A percentile compares a stretch with the other conserved stretches of the same genome.
Evolutionary conservation across 176 grass and related monocot species (phyloP).

Genomic region (Cenchrus fungigraminus): DNA sequence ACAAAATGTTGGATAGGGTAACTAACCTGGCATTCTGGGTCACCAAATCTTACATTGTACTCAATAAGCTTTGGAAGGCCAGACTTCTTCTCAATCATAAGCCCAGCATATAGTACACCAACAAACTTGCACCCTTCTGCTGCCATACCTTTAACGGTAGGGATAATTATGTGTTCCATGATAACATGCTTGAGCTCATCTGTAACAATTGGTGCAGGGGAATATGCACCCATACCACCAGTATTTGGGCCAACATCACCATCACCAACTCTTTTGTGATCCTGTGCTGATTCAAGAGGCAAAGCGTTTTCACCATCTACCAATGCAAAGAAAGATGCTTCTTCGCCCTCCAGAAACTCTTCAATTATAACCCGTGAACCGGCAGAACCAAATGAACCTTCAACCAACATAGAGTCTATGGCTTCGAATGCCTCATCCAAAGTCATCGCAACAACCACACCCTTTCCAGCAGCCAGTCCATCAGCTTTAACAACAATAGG

Average conservation of each 20-base stretch:
- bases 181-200: slow-evolving; percentile 63
- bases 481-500: slow-evolving; percentile 93
- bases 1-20: neutral
- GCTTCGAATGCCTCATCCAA: slow-evolving; percentile 72
- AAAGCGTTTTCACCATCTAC: slow-evolving; percentile 87
- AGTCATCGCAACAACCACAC: slow-evolving; percentile 78
- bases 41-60: slow-evolving; percentile 91
- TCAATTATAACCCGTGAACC: slow-evolving; percentile 82
- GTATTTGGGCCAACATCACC: slow-evolving; percentile 92
- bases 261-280: slow-evolving; percentile 91
- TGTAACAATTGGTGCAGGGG: slow-evolving; percentile 84
- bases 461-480: slow-evolving; percentile 89
- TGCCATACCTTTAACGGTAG: slow-evolving; percentile 90
- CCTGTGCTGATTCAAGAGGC: slow-evolving; percentile 89
- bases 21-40: slow-evolving; percentile 96
- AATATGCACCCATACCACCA: slow-evolving; percentile 95
- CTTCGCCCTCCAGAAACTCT: slow-evolving; percentile 89
- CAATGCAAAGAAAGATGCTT: slow-evolving; percentile 95
- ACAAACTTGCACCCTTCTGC: slow-evolving; percentile 88
- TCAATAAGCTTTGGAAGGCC: slow-evolving; percentile 93
- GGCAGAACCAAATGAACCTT: slow-evolving; percentile 79
- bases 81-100: slow-evolving; percentile 91
- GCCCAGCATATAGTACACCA: slow-evolving; percentile 83
- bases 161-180: slow-evolving; percentile 85
- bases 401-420: slow-evolving; percentile 83